A percentile compares a stretch with the other conserved stretches of the same genome.
These are phyloP conservation scores for Clarireedia hainanense DNA, from an alignment of 2,329 filamentous ascomycete species.

Conservation along the genomic window DNA sequence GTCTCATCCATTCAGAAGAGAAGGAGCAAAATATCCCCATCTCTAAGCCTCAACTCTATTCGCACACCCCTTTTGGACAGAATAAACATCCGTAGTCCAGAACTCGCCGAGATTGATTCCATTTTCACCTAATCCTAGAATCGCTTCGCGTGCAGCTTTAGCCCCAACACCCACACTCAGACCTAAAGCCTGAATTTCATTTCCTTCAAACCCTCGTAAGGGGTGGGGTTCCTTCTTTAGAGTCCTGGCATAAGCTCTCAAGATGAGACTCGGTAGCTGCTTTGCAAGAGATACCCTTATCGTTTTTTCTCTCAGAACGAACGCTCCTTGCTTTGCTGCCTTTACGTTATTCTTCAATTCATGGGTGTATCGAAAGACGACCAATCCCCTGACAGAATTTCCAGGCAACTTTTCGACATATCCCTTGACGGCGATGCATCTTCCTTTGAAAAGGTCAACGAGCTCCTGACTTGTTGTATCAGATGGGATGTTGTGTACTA, in stretches of 20 bases:
- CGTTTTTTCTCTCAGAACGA: too few relatives aligned
- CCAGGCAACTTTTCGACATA: not conserved
- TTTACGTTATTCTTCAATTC: not conserved
- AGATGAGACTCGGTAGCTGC: too few relatives aligned
- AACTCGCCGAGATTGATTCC: not conserved
- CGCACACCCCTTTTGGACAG: not conserved
- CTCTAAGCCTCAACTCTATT: not conserved
- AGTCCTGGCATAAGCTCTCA: not conserved
- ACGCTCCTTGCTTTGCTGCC: too few relatives aligned
- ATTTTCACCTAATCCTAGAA: too few relatives aligned
- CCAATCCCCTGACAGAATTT: too few relatives aligned
- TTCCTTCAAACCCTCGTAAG: not conserved
- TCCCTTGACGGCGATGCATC: not conserved
- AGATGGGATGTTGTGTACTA: not conserved
- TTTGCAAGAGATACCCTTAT: too few relatives aligned
- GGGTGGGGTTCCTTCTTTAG: not conserved
- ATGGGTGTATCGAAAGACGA: too few relatives aligned
- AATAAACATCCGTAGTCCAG: conserved; percentile 5
- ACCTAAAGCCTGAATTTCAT: not conserved
- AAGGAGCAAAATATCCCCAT: not conserved
- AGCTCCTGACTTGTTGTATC: not conserved
- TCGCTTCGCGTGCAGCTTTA: too few relatives aligned
- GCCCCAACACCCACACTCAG: too few relatives aligned
- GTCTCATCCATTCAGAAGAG: not conserved
- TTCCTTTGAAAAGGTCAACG: not conserved